phyloP scores from a whole-genome alignment of 768 basidiomycete genomes.

The Suillus alpinus region DNA sequence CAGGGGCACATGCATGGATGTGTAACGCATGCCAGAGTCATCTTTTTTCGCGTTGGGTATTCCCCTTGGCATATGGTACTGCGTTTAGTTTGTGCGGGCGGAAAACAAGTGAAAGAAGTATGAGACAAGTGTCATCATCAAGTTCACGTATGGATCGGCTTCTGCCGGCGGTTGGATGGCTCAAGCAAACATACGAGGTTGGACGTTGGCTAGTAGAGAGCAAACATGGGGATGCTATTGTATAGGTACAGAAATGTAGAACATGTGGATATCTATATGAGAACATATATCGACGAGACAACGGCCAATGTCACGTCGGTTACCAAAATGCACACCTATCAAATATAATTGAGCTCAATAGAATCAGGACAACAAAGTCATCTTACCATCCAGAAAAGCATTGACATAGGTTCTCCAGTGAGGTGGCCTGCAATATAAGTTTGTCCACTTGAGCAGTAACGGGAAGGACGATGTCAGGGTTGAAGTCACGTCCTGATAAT shows the following conservation, averaged over 20 bases:
- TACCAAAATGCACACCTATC: conserved; percentile 77
- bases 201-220: not conserved
- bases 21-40: conserved; percentile 80
- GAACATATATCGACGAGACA: conserved; percentile 6
- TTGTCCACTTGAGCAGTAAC: conserved; percentile 89
- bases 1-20: conserved; percentile 76
- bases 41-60: conserved; percentile 78
- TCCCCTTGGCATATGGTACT: conserved; percentile 66
- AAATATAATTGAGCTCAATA: conserved; percentile 4
- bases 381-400: conserved; percentile 92
- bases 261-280: conserved; percentile 13
- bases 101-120: not conserved
- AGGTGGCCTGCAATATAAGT: conserved; percentile 90
- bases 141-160: conserved; percentile 1
- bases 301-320: conserved; percentile 6
- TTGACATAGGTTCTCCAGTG: conserved; percentile 93
- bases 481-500: conserved; percentile 82
- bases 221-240: not conserved
- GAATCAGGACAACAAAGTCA: not conserved
- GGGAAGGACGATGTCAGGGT: conserved; percentile 69
- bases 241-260: conserved; percentile 22
- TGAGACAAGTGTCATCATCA: not conserved
- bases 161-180: not conserved
- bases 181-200: not conserved
- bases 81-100: not conserved